Base-by-base conservation (phyloP, 2,329 filamentous ascomycete species). In the Acrocalymma vagum region DNA sequence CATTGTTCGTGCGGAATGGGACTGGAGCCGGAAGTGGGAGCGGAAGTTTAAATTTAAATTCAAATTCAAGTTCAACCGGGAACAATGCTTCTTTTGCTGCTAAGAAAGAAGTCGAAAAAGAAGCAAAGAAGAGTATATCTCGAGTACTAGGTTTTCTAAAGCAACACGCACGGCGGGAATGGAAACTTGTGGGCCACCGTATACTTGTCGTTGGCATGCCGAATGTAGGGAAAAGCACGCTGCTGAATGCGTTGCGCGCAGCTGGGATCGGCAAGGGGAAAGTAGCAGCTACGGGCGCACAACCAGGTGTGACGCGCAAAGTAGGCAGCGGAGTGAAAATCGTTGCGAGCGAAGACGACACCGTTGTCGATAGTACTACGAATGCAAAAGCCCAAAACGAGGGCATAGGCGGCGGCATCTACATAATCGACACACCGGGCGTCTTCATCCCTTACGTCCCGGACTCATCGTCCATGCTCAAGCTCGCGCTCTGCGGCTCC, bases 121-220 rank as follows among this genome's bases (percentile, higher is more conserved):
- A 41, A 13, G 48, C 47, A 16, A 41, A 44, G n/a, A 59, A 44
- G 26, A 62, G 57, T 10, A 51, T 63, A 7, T 26, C 22, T 9
- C 65, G 63, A 29, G 62, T 83, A n/a, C 67, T 82, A 18, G 68
- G 76, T 1, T 74, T 75, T 40, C 73, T 84, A 39, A 78, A 78
- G 43, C 61, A 71, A 4, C 74, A 80, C 47, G 79, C 80, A n/a
- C 63, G 71, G 39, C 53, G 53, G 17, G 66, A 70, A 20, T 76
- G 84, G 55, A 82, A 81, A 15, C 73, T 97, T n/a, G 85, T 88
- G 6, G 92, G 91, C n/a, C 81, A 90, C 55, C 83, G 91, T 32
- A 82, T 91, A 41, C 81, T 99, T 68, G 83, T 97, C 1, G 92
- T 97, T 10, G 94, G 94, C 39, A 96, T 99, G 92, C 94, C 94